These are phyloP conservation scores for Taphrina confusa DNA, from an alignment of 1,139 yeast species.

Conservation along the genomic window DNA sequence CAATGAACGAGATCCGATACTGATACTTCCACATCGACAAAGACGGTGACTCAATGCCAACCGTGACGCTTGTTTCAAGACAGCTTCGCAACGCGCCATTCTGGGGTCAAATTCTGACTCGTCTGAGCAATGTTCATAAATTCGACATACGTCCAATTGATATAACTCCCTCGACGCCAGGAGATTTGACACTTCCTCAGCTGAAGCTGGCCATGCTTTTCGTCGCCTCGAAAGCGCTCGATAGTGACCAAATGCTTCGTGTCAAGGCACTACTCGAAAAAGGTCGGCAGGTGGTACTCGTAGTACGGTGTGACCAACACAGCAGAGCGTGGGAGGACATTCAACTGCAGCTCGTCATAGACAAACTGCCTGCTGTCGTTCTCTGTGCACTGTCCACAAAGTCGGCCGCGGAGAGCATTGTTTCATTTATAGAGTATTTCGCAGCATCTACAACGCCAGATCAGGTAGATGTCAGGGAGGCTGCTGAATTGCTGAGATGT, in stretches of 20 bases:
- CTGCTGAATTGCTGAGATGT: slow-evolving; percentile 9
- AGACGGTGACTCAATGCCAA: background rate
- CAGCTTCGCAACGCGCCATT: slow-evolving; percentile 4
- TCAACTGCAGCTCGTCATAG: slow-evolving; percentile 8
- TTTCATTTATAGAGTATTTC: background rate
- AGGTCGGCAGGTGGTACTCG: background rate
- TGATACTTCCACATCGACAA: too few relatives aligned
- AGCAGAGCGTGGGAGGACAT: background rate
- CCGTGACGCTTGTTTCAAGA: background rate
- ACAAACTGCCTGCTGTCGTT: background rate
- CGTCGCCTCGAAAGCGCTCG: background rate
- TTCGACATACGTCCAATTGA: slow-evolving; percentile 9
- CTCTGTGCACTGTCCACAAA: background rate
- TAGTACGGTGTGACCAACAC: background rate
- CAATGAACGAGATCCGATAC: too few relatives aligned
- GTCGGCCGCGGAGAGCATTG: background rate
- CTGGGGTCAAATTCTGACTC: slow-evolving; percentile 3
- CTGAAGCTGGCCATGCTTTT: background rate
- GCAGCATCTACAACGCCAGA: background rate
- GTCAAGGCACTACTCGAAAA: background rate
- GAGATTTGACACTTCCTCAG: slow-evolving; percentile 15
- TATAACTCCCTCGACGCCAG: slow-evolving; percentile 11
- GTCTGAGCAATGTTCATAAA: background rate
- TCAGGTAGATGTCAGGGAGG: background rate
- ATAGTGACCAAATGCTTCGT: background rate